Conservation (phyloP, 2,329 filamentous ascomycete species). For the Helicocarpus griseus region DNA sequence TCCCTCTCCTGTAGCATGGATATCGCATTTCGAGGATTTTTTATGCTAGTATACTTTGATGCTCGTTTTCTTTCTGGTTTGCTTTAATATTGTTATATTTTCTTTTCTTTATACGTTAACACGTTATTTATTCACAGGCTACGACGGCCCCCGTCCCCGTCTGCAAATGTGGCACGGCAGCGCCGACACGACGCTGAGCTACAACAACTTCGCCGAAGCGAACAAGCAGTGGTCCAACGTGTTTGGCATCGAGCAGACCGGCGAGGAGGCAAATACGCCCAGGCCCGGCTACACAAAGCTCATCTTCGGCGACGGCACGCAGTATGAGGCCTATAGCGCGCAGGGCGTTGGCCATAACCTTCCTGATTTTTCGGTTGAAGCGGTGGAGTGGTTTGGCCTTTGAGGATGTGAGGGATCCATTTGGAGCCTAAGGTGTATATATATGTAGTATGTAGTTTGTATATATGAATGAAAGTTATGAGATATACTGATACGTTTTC, state of each 20-base stretch:
- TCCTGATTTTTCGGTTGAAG: background rate
- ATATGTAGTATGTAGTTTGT: too few species aligned
- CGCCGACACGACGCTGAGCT: constrained; percentile 22
- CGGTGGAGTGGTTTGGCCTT: background rate
- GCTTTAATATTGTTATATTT: too few species aligned
- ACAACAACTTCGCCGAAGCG: constrained; percentile 18
- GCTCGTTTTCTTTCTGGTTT: too few species aligned
- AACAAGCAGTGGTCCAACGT: constrained; percentile 20
- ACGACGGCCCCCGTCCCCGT: constrained; percentile 24
- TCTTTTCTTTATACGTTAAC: too few species aligned
- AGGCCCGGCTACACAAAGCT: background rate
- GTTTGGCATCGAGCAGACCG: background rate
- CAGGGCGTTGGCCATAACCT: background rate
- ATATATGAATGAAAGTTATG: background rate
- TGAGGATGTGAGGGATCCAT: background rate
- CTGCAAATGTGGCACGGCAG: constrained; percentile 30
- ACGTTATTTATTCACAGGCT: constrained; percentile 15
- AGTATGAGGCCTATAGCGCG: background rate
- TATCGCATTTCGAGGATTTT: too few species aligned
- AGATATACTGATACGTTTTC: background rate
- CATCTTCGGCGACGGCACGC: constrained; percentile 1
- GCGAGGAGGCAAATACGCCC: background rate
- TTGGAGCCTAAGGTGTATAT: too few species aligned
- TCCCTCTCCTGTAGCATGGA: too few species aligned
- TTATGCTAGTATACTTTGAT: too few species aligned